Base-by-base conservation (phyloP, 1,284 basidiomycete genomes). In the Cryptococcus amylolentus region DNA sequence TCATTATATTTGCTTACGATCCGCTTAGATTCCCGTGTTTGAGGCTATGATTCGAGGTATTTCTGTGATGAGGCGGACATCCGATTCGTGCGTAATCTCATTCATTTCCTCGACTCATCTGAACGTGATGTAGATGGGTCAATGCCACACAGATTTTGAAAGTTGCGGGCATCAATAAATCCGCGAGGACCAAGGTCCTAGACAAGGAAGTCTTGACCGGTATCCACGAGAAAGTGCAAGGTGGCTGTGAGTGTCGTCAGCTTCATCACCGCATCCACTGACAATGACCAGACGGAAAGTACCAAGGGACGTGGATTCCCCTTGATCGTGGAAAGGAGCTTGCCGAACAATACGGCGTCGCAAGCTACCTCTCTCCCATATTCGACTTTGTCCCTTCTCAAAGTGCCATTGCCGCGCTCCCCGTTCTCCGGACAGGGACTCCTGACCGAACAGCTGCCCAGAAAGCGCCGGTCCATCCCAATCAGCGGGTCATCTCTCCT, bases 91-190 rank as follows among this genome's bases (percentile, higher is more conserved):
- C 77, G 89, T 91, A 37, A 14, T 45, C 13, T 27, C 12, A 41
- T 18, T 18, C 26, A 18, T 38, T 4, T 18, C 27, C n/a, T 18
- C 20, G 45, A 12, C 7, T 13, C 12, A 46, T 20, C 10, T 47
- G 31, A 28, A 8, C 38, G 5, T 38, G 26, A 31, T 48, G 28
- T 35, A 67, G 62, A 23, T 77, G 75, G 74, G 73, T 83, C 66
- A 98, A 99, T 80, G 95, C 95, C 63, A 98, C 96, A 6, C 96
- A 98, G 78, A 97, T 99, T 62, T 86, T 98, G 70, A 99, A 99
- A 79, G 94, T 98, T 43, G 96, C 96, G 8, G 96, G 96, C 43
- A 88, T 98, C 58, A 92, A 96, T 78, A 99, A 99, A 79, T 93
- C 92, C 3, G 85, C 89, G 41, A 84, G 96, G 44, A 98, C 95